Base-by-base conservation (phyloP, 352 stramenopile genomes). In the Phytophthora niederhauseri region DNA sequence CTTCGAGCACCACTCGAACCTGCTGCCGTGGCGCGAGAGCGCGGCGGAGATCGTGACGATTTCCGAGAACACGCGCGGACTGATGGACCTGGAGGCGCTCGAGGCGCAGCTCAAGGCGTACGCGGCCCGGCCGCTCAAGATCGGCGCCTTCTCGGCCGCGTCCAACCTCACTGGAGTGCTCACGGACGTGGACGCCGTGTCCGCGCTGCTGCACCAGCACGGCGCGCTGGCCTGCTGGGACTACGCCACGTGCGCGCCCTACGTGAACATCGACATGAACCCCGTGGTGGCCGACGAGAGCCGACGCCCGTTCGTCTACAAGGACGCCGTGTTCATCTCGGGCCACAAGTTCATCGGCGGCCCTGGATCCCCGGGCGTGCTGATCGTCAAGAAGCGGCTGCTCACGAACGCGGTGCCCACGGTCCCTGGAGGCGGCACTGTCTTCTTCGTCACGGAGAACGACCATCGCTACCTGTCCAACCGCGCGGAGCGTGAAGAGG, bases 1-100 rank as follows among this genome's bases (percentile, higher is more conserved):
- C 5, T 99, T 98, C 60, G 98, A 99, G 79, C 98, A 99, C 77
- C 98, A 99, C 76, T 99, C 94, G 38, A 99, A 99, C 81, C 68
- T 99, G 46, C 72, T 99, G 12, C 97, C 97, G 3, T 99, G 97
- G 97, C 80, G 97, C 36, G 97, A 99, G 79, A 96, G 77, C 56
- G 80, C 57, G 20, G 89, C 83, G 0, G 85, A 97, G 14, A 77
- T 98, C 17, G 78, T 97, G 2, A 72, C 66, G 12, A 85, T 98
- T 8, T 70, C 77, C 1, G 89, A 92, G 60, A 73, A 88, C 54
- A 62, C 67, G 9, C 54, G 71, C 8, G 80, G 78, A 1, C 71
- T 77, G 15, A 61, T 98, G 22, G 89, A 97, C 68, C 20, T 92
- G 15, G 38, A 60, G 17, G 67, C 77, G 12, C 70, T 98, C 31